Percentiles rank a stretch among this genome's conserved stretches.
phyloP scores from a whole-genome alignment of 1,284 basidiomycete species.

The Ustilago lituana region DNA sequence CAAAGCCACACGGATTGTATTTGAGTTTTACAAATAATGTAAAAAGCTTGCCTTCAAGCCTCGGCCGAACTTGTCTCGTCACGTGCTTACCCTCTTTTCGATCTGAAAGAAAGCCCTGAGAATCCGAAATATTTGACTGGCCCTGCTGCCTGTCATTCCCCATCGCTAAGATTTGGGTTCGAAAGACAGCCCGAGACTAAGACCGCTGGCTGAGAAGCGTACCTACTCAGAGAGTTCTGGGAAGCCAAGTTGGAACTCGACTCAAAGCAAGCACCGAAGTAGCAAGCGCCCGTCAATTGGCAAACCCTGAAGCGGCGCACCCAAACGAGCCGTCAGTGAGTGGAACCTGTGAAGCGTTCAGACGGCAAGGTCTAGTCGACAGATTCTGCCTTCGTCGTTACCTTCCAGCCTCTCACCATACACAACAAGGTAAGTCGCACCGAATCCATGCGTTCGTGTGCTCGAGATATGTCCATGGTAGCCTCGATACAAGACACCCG shows the following conservation, averaged over 20 bases:
- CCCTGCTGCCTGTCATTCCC: conserved; percentile 4
- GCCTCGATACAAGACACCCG: conserved; percentile 41
- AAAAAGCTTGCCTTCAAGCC: not conserved
- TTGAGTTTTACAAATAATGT: not conserved
- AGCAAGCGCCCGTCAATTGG: too few relatives aligned
- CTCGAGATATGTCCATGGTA: conserved; percentile 41
- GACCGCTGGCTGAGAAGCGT: too few relatives aligned
- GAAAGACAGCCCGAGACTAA: too few relatives aligned
- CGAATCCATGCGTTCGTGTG: conserved; percentile 37
- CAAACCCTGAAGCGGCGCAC: too few relatives aligned
- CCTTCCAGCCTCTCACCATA: conserved; percentile 33
- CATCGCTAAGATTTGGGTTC: too few relatives aligned
- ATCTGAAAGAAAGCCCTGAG: too few relatives aligned
- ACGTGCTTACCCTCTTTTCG: not conserved
- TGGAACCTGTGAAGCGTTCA: not conserved
- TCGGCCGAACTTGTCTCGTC: not conserved
- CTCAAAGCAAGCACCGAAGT: too few relatives aligned
- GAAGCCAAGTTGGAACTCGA: too few relatives aligned
- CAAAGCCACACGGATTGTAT: not conserved
- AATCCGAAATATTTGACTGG: conserved; percentile 1
- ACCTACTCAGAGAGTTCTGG: too few relatives aligned
- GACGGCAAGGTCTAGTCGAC: conserved; percentile 23
- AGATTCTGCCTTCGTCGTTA: conserved; percentile 9
- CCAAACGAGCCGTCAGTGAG: too few relatives aligned
- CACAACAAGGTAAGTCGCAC: conserved; percentile 54